phyloP scores from a whole-genome alignment of 176 grass and related monocot genomes.

The Juncus inflexus region DNA sequence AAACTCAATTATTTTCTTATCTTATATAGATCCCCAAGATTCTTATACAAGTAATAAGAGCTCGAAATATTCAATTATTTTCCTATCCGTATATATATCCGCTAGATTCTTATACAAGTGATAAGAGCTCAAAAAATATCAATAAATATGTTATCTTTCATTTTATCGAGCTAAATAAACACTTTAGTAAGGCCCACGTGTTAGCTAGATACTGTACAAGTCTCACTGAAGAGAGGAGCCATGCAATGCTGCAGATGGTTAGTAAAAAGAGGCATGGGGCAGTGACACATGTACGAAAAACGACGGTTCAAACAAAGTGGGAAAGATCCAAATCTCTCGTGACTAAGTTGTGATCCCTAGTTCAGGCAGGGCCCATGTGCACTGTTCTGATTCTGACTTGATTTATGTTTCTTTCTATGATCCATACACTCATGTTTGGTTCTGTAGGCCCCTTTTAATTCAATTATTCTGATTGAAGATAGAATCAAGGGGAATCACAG shows the following conservation, averaged over 20 bases:
- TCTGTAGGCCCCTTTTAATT: slow-evolving; percentile 9
- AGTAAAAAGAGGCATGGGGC: neutral
- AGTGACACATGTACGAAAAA: slow-evolving; percentile 9
- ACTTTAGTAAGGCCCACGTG: too few species aligned
- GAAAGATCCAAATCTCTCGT: slow-evolving; percentile 15
- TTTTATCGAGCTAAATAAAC: too few species aligned
- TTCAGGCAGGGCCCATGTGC: slow-evolving; percentile 6
- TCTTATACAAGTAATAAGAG: neutral
- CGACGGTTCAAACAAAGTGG: neutral
- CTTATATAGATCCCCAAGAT: too few species aligned
- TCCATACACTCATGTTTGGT: slow-evolving; percentile 10
- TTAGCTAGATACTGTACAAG: too few species aligned
- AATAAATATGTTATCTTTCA: too few species aligned
- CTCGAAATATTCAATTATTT: too few species aligned
- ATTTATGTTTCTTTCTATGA: neutral
- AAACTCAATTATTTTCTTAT: too few species aligned
- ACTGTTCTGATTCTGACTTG: neutral
- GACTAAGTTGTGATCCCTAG: neutral
- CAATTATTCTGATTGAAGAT: neutral
- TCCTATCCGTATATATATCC: too few species aligned
- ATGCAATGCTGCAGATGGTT: too few species aligned
- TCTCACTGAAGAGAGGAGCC: too few species aligned
- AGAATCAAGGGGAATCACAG: neutral
- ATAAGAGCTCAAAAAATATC: too few species aligned
- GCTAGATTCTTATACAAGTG: too few species aligned